Evolutionary conservation across 2,329 filamentous ascomycete genomes (phyloP), one percentile per base, ranked within the genome.

Genomic region (Fusarium nygamai): DNA sequence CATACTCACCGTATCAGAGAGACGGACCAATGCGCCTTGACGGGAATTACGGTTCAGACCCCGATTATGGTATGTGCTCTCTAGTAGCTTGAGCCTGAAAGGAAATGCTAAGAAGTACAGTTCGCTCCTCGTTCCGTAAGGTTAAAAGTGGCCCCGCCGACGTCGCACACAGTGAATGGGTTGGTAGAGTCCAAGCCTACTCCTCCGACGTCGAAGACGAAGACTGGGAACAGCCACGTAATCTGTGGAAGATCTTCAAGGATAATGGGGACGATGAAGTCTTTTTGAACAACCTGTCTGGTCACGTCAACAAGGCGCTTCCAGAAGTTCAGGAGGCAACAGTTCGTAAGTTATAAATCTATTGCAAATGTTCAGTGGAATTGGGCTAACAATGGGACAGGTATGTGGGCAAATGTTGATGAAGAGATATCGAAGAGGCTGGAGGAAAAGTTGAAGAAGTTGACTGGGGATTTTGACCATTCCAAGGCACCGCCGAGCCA

Each of bases 151-250:
- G 64, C 14, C 50, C 50, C 1, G 43, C 64, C 7, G 36, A 67
- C 14, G 50, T 67, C 17, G 31, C 60, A 5, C 60, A 57, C 4
- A 67, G 64, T 13, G 60, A 57, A 44, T 67, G 48, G 64, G 24
- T 67, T 6, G 60, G 60, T 0, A 67, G 27, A 14, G 43, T 50
- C 8, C 64, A 58, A 6, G 60, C 64, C 3, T 43, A 64, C 17
- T 43, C 61, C 2, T 67, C 60, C 3, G 36, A 58, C 1, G 60
- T 67, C 1, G 24, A 33, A 3, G 50, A 67, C 4, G 60, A 64
- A 38, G 60, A 67, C 5, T 67, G 50, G 50, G 60, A 67, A 11
- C 27, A 64, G 16, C 64, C 64, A 1, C 64, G 60, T 5, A 19
- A 12, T 8, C 2, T 58, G 1, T 67, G 50, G 50, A 44, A 67